Percentiles rank a stretch among this genome's conserved stretches.
Conservation (phyloP, 2,329 filamentous ascomycete species). For the Paecilomyces formosus region DNA sequence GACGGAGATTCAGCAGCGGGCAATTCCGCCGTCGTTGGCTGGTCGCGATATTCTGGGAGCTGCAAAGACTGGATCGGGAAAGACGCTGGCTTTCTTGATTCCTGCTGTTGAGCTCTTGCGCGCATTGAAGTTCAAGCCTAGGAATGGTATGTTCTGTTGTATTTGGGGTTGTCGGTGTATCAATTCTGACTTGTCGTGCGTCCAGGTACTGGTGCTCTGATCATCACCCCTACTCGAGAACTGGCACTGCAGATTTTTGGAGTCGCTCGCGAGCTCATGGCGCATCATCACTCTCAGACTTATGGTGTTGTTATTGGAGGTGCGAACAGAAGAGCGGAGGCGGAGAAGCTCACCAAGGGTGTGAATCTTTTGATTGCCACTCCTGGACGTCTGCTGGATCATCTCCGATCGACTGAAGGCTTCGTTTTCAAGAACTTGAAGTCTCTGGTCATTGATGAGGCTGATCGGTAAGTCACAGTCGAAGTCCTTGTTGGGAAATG, state of each 20-base stretch:
- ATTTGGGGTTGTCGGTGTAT: neutral
- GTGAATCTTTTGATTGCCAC: slow-evolving; percentile 94
- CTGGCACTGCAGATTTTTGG: slow-evolving; percentile 93
- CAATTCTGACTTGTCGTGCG: slow-evolving; percentile 5
- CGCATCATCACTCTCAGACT: slow-evolving; percentile 76
- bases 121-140: slow-evolving; percentile 84
- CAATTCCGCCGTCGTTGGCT: slow-evolving; percentile 79
- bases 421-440: slow-evolving; percentile 92
- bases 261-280: slow-evolving; percentile 87
- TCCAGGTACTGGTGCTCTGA: slow-evolving; percentile 70
- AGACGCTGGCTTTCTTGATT: slow-evolving; percentile 90
- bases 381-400: slow-evolving; percentile 84
- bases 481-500: neutral
- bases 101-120: slow-evolving; percentile 90
- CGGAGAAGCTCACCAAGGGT: slow-evolving; percentile 87
- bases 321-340: slow-evolving; percentile 82
- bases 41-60: slow-evolving; percentile 90
- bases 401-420: slow-evolving; percentile 82
- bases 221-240: slow-evolving; percentile 90
- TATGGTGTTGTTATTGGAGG: slow-evolving; percentile 95
- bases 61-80: slow-evolving; percentile 92
- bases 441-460: slow-evolving; percentile 90
- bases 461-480: slow-evolving; percentile 54
- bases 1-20: slow-evolving; percentile 87
- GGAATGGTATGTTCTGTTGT: slow-evolving; percentile 54